Conservation (phyloP, 441 rosid genomes). For the Adansonia gregorii region DNA sequence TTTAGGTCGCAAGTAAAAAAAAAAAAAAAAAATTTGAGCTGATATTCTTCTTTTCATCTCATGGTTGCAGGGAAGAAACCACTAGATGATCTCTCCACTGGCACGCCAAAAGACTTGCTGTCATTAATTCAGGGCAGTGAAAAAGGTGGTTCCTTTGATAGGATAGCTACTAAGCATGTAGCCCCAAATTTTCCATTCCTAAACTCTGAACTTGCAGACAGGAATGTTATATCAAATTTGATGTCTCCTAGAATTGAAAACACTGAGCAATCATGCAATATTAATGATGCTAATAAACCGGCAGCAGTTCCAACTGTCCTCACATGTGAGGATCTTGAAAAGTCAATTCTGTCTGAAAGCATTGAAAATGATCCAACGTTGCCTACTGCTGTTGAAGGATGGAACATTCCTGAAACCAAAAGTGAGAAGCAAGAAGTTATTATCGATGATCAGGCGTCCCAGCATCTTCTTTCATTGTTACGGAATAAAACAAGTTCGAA, state of each 20-base stretch:
- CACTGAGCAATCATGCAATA: constrained; percentile 36
- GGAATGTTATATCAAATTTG: constrained; percentile 35
- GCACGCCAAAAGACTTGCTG: constrained; percentile 62
- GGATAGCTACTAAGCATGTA: constrained; percentile 37
- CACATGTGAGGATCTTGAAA: constrained; percentile 99
- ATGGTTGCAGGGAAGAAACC: constrained; percentile 68
- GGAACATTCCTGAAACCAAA: constrained; percentile 42
- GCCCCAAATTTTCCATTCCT: constrained; percentile 44
- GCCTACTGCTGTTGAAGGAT: constrained; percentile 41
- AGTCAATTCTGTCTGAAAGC: constrained; percentile 78
- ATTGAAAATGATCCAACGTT: constrained; percentile 46
- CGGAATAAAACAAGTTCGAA: constrained; percentile 58
- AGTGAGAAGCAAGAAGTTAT: constrained; percentile 50
- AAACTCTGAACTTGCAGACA: constrained; percentile 43
- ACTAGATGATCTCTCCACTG: constrained; percentile 45
- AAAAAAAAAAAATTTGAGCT: no score
- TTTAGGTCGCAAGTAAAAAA: background rate
- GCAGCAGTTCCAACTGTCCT: constrained; percentile 69
- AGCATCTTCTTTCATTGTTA: constrained; percentile 84
- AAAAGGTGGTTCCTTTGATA: constrained; percentile 52
- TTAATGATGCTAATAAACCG: constrained; percentile 39
- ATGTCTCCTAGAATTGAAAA: constrained; percentile 34
- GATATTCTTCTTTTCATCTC: constrained; percentile 10
- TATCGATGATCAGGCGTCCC: constrained; percentile 72
- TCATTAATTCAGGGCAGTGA: constrained; percentile 82